These are phyloP conservation scores for Pseudisothecium myosuroides DNA, from an alignment of 225 moss, liverwort and hornwort genomes.

Conservation along the genomic window DNA sequence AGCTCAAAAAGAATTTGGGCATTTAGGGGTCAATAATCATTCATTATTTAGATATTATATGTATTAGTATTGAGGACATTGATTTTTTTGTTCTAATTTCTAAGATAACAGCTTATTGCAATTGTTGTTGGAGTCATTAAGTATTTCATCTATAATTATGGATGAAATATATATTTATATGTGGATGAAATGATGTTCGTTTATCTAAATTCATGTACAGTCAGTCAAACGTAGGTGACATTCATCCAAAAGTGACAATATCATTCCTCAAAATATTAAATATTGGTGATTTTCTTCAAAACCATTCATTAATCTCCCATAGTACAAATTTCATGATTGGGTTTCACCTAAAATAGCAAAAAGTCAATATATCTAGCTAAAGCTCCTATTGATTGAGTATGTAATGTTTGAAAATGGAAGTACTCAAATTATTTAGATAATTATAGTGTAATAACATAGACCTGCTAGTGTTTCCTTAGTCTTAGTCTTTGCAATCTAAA, in stretches of 20 bases:
- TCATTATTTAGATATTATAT: neutral
- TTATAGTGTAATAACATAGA: too few relatives aligned
- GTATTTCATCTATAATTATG: neutral
- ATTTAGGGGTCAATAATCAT: too few relatives aligned
- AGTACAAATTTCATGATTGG: neutral
- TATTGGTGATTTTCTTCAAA: neutral
- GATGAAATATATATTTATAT: neutral
- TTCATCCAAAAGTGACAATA: neutral
- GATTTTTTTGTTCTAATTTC: neutral
- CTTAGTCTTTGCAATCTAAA: too few relatives aligned
- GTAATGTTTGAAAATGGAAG: neutral
- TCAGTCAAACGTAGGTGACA: neutral
- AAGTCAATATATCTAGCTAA: neutral
- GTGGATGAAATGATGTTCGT: neutral
- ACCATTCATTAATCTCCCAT: neutral
- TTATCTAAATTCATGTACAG: neutral
- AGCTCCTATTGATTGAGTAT: neutral
- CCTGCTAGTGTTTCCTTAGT: rapidly evolving
- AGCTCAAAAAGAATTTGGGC: too few relatives aligned
- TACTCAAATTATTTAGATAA: neutral
- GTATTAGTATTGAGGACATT: neutral
- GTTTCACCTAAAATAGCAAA: neutral
- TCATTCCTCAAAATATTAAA: neutral
- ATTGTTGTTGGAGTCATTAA: neutral
- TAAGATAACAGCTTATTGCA: neutral